phyloP scores from a whole-genome alignment of 2,329 filamentous ascomycete species.

The Cryphonectria nitschkei region DNA sequence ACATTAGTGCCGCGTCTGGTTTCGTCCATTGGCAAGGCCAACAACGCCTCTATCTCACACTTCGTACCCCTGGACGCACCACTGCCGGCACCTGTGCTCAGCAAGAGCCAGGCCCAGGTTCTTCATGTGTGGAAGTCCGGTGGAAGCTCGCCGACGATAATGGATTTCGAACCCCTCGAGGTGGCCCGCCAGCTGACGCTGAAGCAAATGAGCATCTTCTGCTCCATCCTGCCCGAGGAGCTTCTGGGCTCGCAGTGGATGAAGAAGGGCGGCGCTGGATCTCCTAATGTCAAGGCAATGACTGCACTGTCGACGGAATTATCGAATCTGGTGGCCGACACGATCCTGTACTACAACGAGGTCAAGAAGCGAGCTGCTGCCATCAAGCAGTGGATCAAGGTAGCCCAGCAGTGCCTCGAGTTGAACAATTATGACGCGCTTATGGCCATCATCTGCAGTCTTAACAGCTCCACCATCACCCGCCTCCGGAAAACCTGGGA shows the following conservation, averaged over 20 bases:
- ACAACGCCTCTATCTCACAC: slow-evolving; percentile 65
- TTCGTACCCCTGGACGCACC: slow-evolving; percentile 73
- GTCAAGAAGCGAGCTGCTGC: slow-evolving; percentile 86
- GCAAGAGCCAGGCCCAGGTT: slow-evolving; percentile 74
- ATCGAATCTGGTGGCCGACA: slow-evolving; percentile 90
- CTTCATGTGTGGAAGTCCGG: slow-evolving; percentile 77
- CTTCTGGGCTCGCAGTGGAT: slow-evolving; percentile 92
- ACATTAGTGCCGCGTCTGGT: slow-evolving; percentile 81
- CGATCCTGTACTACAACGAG: slow-evolving; percentile 85
- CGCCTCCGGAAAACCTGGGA: slow-evolving; percentile 94
- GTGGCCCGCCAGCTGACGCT: slow-evolving; percentile 90
- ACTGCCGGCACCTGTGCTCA: slow-evolving; percentile 70
- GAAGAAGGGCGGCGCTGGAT: slow-evolving; percentile 78
- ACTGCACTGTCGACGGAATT: slow-evolving; percentile 89
- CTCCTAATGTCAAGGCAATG: slow-evolving; percentile 92
- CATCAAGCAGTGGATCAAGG: slow-evolving; percentile 99
- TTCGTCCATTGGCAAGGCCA: slow-evolving; percentile 84
- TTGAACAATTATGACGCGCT: slow-evolving; percentile 95
- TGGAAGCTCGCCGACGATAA: slow-evolving; percentile 69
- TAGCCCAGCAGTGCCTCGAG: slow-evolving; percentile 82
- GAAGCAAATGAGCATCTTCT: slow-evolving; percentile 90
- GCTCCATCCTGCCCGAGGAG: slow-evolving; percentile 88
- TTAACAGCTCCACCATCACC: slow-evolving; percentile 89
- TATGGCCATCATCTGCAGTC: slow-evolving; percentile 94
- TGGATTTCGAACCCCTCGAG: slow-evolving; percentile 91